A percentile compares a stretch with the other conserved stretches of the same genome.
These are phyloP conservation scores for Geotrichum siamense DNA, from an alignment of 1,139 yeast genomes.

Conservation along the genomic window DNA sequence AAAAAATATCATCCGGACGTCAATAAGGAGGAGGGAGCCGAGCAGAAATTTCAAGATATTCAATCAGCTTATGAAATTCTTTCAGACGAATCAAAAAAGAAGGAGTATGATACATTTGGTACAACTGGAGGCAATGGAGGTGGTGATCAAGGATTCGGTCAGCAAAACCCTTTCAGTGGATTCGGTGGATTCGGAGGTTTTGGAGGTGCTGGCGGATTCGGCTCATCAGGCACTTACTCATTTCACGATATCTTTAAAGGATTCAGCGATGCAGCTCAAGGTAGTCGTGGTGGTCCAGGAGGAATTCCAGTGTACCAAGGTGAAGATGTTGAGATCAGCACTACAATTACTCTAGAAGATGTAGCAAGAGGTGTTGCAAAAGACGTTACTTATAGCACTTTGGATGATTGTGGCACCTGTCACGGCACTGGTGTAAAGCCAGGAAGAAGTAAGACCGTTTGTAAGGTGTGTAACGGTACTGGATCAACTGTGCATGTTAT, in stretches of 20 bases:
- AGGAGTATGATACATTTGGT: constrained; percentile 89
- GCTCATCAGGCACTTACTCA: constrained; percentile 41
- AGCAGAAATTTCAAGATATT: constrained; percentile 79
- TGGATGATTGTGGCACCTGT: constrained; percentile 75
- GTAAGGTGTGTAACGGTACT: constrained; percentile 86
- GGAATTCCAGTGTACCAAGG: constrained; percentile 73
- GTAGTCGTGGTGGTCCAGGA: constrained; percentile 27
- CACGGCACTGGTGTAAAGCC: constrained; percentile 75
- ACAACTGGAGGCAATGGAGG: constrained; percentile 68
- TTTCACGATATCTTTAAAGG: constrained; percentile 89
- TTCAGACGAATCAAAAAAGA: constrained; percentile 78
- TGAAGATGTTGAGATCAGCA: constrained; percentile 76
- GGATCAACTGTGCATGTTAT: constrained; percentile 82
- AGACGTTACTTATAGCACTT: constrained; percentile 61
- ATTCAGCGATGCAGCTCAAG: constrained; percentile 41
- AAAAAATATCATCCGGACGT: constrained; percentile 95
- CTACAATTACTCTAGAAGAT: constrained; percentile 72
- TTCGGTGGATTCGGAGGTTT: constrained; percentile 50
- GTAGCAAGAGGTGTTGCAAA: constrained; percentile 73
- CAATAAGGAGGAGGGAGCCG: constrained; percentile 84
- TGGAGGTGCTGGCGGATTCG: constrained; percentile 33
- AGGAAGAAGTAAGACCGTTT: constrained; percentile 70
- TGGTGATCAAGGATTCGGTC: constrained; percentile 28
- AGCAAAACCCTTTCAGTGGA: constrained; percentile 33
- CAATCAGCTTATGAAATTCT: constrained; percentile 92